Conservation (phyloP, 176 grass and related monocot species). For the Rhynchospora pubera region DNA sequence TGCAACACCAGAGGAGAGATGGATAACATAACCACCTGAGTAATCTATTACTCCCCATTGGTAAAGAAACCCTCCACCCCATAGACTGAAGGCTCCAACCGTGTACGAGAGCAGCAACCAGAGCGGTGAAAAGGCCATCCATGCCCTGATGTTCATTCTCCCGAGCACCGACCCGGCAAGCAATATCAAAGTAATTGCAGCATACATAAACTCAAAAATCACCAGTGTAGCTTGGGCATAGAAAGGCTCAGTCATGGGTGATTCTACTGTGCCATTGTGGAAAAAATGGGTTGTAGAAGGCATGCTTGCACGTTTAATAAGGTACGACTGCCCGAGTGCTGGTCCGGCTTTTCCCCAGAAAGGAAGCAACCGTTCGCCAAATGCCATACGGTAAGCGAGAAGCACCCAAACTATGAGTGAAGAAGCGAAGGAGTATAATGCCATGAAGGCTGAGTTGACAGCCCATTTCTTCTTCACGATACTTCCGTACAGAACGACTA, state of each 20-base stretch:
- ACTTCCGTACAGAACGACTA: conserved; percentile 65
- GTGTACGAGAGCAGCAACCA: conserved; percentile 84
- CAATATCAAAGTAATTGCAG: conserved; percentile 74
- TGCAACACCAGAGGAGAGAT: conserved; percentile 75
- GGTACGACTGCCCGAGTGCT: conserved; percentile 49
- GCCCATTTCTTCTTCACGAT: conserved; percentile 96
- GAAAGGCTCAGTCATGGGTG: conserved; percentile 11
- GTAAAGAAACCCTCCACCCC: conserved; percentile 91
- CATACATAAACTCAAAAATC: conserved; percentile 73
- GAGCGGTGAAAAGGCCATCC: conserved; percentile 86
- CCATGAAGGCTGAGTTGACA: conserved; percentile 78
- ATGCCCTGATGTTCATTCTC: conserved; percentile 87
- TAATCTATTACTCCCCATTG: conserved; percentile 96
- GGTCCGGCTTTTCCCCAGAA: conserved; percentile 72
- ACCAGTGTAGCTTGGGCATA: conserved; percentile 64
- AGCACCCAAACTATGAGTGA: conserved; percentile 71
- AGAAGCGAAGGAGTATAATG: conserved; percentile 66
- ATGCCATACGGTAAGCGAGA: conserved; percentile 59
- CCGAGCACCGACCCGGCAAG: conserved; percentile 67
- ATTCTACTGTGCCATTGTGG: conserved; percentile 3
- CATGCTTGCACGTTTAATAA: conserved; percentile 30
- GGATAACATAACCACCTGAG: conserved; percentile 88
- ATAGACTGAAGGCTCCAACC: conserved; percentile 75
- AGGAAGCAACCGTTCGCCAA: conserved; percentile 54
- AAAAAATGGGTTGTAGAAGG: conserved; percentile 33